Base-by-base conservation (phyloP, 2,329 filamentous ascomycete genomes). In the Penicillium thymicola region DNA sequence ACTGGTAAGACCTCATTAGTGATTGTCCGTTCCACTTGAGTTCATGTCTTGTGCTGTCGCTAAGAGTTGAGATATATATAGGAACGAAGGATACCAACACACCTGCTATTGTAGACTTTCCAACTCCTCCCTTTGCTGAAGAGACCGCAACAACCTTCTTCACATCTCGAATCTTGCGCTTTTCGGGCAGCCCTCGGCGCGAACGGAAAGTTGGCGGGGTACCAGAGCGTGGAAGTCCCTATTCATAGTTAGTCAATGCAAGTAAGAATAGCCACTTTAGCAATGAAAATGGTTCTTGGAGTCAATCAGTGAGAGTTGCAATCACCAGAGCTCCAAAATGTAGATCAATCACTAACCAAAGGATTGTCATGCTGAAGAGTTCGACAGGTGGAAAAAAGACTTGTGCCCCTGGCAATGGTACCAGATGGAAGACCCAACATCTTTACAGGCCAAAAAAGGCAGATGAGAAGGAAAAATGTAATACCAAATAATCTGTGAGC, bases 41-140 rank as follows among this genome's bases (percentile, higher is more conserved):
- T 8, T 16, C 28, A 47, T n/a, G 14, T 21, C 25, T 47, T 53
- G 14, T 5, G 13, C 21, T 18, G 18, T 23, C 25, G 34, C 25
- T 4, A 28, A 8, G 0, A 5, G 5, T 7, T 37, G 36, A 6
- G n/a, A 23, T 2, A 27, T 23, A 9, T 7, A 40, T 30, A 36
- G 10, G 4, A 5, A 37, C 13, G 41, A 48, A 11, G 11, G 40
- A 54, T 38, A 16, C 54, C 11, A 36, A 73, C 75, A 51, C 68
- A 90, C 90, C 89, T 57, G 93, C 88, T 43, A 97, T 86, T 8
- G 94, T 99, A 65, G 91, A 96, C 72, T 99, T 99, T 1, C 94
- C 94, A 0, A 99, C 94, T n/a, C 94, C 94, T 2, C 94, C 94
- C 71, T 99, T 99, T 14, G 94, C 94, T 1, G 92, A 97, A 4